Evolutionary conservation across 1,139 yeast species (phyloP).

Genomic region (Pneumocystis canis): DNA sequence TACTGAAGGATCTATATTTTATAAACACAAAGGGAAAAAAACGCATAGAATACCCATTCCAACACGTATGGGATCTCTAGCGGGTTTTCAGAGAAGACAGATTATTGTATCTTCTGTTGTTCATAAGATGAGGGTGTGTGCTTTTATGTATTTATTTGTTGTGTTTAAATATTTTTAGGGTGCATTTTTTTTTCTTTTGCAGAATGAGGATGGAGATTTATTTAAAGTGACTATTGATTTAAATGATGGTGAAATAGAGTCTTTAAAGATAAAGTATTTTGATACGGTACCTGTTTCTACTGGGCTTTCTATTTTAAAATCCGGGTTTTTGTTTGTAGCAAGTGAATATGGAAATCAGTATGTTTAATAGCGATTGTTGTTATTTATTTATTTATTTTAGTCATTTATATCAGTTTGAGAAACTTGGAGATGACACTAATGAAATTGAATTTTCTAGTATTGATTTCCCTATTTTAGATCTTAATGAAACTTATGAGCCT

Average conservation of each 20-base stretch:
- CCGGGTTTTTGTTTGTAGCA: slow-evolving; percentile 64
- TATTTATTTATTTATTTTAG: background rate
- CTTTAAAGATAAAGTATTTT: slow-evolving; percentile 44
- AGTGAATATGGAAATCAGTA: slow-evolving; percentile 46
- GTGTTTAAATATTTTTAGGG: slow-evolving; percentile 14
- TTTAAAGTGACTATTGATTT: slow-evolving; percentile 48
- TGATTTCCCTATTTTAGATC: slow-evolving; percentile 16
- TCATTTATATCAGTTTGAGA: slow-evolving; percentile 56
- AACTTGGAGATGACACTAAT: slow-evolving; percentile 46
- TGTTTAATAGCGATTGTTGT: background rate
- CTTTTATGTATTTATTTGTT: background rate
- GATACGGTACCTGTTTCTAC: slow-evolving; percentile 55
- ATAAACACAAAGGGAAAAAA: slow-evolving; percentile 28
- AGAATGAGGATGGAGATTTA: slow-evolving; percentile 60
- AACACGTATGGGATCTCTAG: slow-evolving; percentile 23
- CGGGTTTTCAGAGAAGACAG: slow-evolving; percentile 21
- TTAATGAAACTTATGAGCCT: slow-evolving; percentile 20
- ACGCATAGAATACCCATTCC: slow-evolving; percentile 40
- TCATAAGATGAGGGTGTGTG: slow-evolving; percentile 40
- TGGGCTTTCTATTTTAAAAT: slow-evolving; percentile 45
- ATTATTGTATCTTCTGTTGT: slow-evolving; percentile 43
- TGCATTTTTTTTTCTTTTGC: slow-evolving; percentile 57
- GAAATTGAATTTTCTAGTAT: slow-evolving; percentile 24
- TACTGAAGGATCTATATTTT: slow-evolving; percentile 32
- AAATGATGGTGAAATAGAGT: slow-evolving; percentile 28